phyloP scores from a whole-genome alignment of 345 rosid species.

The Arabidopsis suecica region DNA sequence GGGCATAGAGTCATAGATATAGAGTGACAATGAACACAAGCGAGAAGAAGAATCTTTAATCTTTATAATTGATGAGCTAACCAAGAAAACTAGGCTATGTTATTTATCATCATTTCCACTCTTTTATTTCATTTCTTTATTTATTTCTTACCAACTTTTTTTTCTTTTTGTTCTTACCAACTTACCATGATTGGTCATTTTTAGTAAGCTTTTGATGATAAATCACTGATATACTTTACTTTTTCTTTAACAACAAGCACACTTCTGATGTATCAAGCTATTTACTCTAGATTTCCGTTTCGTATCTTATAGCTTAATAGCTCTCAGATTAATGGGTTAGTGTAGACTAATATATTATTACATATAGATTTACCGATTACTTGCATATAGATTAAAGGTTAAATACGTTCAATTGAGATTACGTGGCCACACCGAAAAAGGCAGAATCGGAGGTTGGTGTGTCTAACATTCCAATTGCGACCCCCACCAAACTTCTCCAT shows the following conservation, averaged over 20 bases:
- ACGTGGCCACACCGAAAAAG: slow-evolving; percentile 45
- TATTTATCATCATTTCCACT: neutral
- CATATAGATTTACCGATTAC: slow-evolving; percentile 22
- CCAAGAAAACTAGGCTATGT: slow-evolving; percentile 20
- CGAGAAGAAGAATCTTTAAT: slow-evolving; percentile 6
- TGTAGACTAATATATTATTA: neutral
- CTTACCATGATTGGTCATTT: slow-evolving; percentile 21
- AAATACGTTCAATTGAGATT: slow-evolving; percentile 30
- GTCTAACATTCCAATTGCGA: slow-evolving; percentile 49
- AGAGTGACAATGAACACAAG: slow-evolving; percentile 27
- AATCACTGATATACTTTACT: neutral
- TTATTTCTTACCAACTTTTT: neutral
- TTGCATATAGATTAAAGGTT: neutral
- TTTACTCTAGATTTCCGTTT: neutral
- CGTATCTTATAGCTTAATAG: neutral
- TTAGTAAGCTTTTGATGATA: slow-evolving; percentile 7
- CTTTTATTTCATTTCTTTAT: slow-evolving; percentile 13
- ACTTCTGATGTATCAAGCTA: neutral
- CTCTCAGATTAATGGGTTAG: neutral
- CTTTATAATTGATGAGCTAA: slow-evolving; percentile 25
- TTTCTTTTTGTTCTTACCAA: neutral
- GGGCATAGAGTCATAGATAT: slow-evolving; percentile 35
- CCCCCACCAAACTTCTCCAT: slow-evolving; percentile 50
- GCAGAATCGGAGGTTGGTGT: slow-evolving; percentile 41
- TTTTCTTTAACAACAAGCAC: neutral